Percentiles rank a stretch among this genome's conserved stretches.
Evolutionary conservation across 1,284 basidiomycete species (phyloP).

Genomic region (Paramarasmius palmivorus): DNA sequence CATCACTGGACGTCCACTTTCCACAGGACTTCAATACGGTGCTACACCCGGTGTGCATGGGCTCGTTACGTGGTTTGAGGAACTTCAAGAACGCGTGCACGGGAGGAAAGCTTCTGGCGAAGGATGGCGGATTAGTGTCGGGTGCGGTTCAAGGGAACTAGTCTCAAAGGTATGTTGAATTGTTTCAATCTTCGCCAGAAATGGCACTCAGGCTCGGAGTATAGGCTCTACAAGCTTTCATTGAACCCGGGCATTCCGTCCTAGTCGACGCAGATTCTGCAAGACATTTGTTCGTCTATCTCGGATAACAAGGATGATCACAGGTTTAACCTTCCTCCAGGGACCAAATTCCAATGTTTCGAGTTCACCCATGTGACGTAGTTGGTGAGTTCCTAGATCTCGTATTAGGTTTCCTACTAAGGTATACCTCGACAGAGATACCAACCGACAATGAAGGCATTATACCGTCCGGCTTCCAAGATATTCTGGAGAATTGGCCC

Average conservation of each 20-base stretch:
- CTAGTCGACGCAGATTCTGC: background rate
- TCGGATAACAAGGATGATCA: too few relatives aligned
- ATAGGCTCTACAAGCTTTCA: background rate
- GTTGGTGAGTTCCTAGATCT: background rate
- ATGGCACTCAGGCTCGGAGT: background rate
- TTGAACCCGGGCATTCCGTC: background rate
- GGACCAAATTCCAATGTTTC: background rate
- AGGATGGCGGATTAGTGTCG: background rate
- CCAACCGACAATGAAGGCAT: background rate
- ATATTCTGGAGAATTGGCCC: background rate
- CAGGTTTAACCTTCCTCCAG: background rate
- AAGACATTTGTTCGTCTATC: background rate
- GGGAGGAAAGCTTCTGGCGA: background rate
- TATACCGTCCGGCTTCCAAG: background rate
- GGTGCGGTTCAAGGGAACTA: background rate
- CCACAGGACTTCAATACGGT: background rate
- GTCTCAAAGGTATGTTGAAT: background rate
- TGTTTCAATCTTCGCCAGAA: background rate
- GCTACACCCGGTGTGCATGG: background rate
- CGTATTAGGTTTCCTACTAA: too few relatives aligned
- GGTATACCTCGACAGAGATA: background rate
- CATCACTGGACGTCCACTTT: background rate
- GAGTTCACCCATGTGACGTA: background rate
- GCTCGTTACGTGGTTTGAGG: background rate
- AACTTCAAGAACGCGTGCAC: background rate